Base-by-base conservation (phyloP, 2,329 filamentous ascomycete genomes). In the Phialophora macrospora region DNA sequence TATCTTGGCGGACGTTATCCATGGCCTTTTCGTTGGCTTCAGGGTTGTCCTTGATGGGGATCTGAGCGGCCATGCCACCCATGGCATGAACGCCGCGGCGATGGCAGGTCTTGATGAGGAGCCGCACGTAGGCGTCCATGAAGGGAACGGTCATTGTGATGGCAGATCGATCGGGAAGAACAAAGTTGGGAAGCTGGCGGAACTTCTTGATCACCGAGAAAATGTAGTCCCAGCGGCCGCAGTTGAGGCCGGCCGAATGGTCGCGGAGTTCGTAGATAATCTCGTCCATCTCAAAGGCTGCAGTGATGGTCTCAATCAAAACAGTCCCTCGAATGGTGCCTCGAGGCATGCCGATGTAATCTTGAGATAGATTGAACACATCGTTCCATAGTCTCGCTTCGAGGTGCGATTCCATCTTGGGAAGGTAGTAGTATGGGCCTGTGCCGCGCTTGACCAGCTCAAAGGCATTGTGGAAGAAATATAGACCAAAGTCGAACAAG, bases 181-280 rank as follows among this genome's bases (percentile, higher is more conserved):
- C 88, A 77, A 98, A 98, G 81, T 90, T 89, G 74, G 91, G 84
- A 84, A 97, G 95, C 75, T 97, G 88, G 77, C 95, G 92, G 90
- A 98, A 97, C 81, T 96, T 97, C 87, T 99, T 99, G 85, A 99
- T 98, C 76, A 94, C 92, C 79, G 90, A 95, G 86, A 99, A 99
- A 82, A 99, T 98, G 85, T 99, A 99, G 78, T 99, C 95, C 95
- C 95, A 99, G 73, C 95, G 90, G 71, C 95, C 95, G 80, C 95
- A 98, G 88, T 99, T 99, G 75, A 99, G 87, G 55, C 95, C 95
- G 6, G 94, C 90, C 78, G 90, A 94, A 84, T 99, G 95, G 77
- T 98, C 94, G 67, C 95, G 90, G 72, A 99, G 89, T 83, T 98
- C 95, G 80, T 97, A 99, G 81, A 99, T 98, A 81, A 99, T 98